Evolutionary conservation across 2,329 filamentous ascomycete species (phyloP).

Genomic region (Penicillium vulpinum): DNA sequence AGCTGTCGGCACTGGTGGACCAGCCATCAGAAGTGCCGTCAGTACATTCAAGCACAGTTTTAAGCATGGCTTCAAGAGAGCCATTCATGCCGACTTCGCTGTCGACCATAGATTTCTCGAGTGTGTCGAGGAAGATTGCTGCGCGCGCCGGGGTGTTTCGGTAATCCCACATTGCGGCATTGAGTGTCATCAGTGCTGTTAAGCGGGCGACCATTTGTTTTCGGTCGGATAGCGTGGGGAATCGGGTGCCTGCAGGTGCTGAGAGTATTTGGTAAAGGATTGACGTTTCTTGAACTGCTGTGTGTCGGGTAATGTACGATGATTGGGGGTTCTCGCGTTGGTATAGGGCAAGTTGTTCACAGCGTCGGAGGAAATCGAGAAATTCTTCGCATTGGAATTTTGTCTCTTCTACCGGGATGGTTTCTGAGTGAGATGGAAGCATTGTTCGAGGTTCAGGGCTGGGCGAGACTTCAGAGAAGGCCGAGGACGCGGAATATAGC

Average conservation of each 20-base stretch:
- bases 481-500: constrained; percentile 20
- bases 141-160: constrained; percentile 30
- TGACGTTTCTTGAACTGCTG: constrained; percentile 32
- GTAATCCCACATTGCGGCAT: constrained; percentile 44
- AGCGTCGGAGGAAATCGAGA: constrained; percentile 40
- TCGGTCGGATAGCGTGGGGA: constrained; percentile 38
- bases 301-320: constrained; percentile 22
- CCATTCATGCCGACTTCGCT: constrained; percentile 40
- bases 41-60: constrained; percentile 41
- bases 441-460: constrained; percentile 1
- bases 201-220: constrained; percentile 42
- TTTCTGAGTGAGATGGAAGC: not conserved
- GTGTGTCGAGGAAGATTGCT: constrained; percentile 35
- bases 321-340: constrained; percentile 24
- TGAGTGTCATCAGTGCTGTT: constrained; percentile 39
- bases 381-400: constrained; percentile 40
- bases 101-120: constrained; percentile 33
- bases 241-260: constrained; percentile 34
- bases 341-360: constrained; percentile 38
- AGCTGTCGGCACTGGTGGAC: not conserved
- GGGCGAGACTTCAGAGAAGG: constrained; percentile 12
- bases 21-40: constrained; percentile 22
- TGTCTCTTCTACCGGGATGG: constrained; percentile 33
- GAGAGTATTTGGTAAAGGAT: constrained; percentile 36
- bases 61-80: constrained; percentile 42